These are phyloP conservation scores for Westerdykella ornata DNA, from an alignment of 2,329 filamentous ascomycete genomes.

Conservation along the genomic window DNA sequence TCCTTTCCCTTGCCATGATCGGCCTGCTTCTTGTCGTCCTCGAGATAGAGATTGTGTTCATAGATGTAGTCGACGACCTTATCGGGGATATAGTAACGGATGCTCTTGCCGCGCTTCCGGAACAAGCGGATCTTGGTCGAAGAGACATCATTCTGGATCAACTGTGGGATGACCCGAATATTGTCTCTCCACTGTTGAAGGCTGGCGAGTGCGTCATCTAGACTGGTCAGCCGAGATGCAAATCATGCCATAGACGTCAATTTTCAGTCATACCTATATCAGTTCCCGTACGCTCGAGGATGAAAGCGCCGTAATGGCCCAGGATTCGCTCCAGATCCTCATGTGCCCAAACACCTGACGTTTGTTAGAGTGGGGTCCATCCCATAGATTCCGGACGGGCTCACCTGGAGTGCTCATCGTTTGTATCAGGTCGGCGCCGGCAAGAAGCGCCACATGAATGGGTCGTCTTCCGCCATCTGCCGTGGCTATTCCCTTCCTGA, in stretches of 20 bases:
- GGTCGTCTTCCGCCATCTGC: slow-evolving; percentile 59
- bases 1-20: slow-evolving; percentile 35
- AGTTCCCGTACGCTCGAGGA: slow-evolving; percentile 81
- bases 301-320: slow-evolving; percentile 73
- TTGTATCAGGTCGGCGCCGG: slow-evolving; percentile 55
- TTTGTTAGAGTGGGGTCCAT: slow-evolving; percentile 18
- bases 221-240: neutral
- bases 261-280: slow-evolving; percentile 52
- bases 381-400: neutral
- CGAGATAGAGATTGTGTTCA: slow-evolving; percentile 35
- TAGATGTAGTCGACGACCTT: slow-evolving; percentile 37
- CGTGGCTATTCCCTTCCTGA: slow-evolving; percentile 65
- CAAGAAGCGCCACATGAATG: slow-evolving; percentile 72
- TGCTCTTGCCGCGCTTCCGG: slow-evolving; percentile 38
- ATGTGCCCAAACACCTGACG: slow-evolving; percentile 62
- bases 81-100: slow-evolving; percentile 39
- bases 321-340: slow-evolving; percentile 85
- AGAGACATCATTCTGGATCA: slow-evolving; percentile 80
- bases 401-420: slow-evolving; percentile 46
- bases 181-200: slow-evolving; percentile 79
- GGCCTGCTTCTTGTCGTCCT: slow-evolving; percentile 33
- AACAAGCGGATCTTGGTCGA: slow-evolving; percentile 78
- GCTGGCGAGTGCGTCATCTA: slow-evolving; percentile 73
- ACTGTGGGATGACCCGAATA: slow-evolving; percentile 79
- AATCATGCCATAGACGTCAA: neutral